Evolutionary conservation across 768 basidiomycete genomes (phyloP), one percentile per base, ranked within the genome.

Genomic region (Astraeus odoratus): DNA sequence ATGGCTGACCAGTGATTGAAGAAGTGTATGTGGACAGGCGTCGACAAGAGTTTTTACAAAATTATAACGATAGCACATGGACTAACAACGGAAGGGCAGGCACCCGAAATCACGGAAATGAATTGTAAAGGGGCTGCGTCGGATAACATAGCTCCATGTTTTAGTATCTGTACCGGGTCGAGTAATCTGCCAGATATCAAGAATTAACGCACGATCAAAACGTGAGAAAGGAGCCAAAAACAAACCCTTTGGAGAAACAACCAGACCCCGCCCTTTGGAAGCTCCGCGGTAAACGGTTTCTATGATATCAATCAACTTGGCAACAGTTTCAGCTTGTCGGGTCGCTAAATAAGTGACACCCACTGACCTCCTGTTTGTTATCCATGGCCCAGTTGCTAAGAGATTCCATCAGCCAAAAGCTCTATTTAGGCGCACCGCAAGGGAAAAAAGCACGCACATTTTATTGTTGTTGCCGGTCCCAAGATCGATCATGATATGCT

Each of bases 381-480:
- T 93, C 88, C 78, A 99, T 96, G 15, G 95, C 82, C 96, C 96
- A 98, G 64, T 97, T 98, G 65, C 96, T 97, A 55, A 36, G n/a
- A n/a, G n/a, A n/a, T n/a, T 37, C n/a, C 22, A 34, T 18, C 22
- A 37, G 5, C 34, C 34, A 19, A 1, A 2, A 20, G 19, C 10
- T 19, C 8, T 31, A 30, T 18, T 3, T 35, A 1, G 2, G 8
- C 3, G 6, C 34, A 3, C 4, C 16, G 16, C 22, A 43, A 22
- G 22, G 43, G n/a, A 25, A 30, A 33, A 20, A 13, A 9, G 15
- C 3, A 73, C 90, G 52, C 47, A 94, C 93, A 96, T 96, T 72
- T 98, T 97, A 69, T 97, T 97, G 69, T 97, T 97, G 67, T 98
- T 96, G 73, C 94, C 94, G 40, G 94, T 98, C n/a, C 93, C 94